Evolutionary conservation across 805 yeast genomes (phyloP).

Genomic region (Starmerella davenportii): DNA sequence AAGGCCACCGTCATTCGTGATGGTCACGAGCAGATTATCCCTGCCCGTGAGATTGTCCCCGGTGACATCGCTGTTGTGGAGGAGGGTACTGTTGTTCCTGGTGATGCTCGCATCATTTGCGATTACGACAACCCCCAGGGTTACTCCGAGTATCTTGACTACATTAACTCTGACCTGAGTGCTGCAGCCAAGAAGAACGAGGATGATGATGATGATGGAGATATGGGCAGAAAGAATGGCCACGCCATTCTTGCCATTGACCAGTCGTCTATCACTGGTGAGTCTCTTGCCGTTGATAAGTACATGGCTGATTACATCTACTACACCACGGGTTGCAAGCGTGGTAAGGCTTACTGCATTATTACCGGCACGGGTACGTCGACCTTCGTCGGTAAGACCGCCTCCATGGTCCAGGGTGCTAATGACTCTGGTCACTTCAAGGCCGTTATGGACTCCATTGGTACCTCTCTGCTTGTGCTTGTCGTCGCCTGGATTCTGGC

Average conservation of each 20-base stretch:
- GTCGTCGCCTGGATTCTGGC: constrained; percentile 70
- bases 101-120: constrained; percentile 62
- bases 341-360: constrained; percentile 88
- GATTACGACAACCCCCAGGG: constrained; percentile 25
- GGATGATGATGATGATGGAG: constrained; percentile 21
- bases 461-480: constrained; percentile 74
- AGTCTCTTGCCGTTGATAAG: constrained; percentile 90
- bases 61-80: constrained; percentile 86
- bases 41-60: constrained; percentile 76
- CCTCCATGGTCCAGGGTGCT: constrained; percentile 91
- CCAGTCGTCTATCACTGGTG: constrained; percentile 96
- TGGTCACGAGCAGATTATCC: constrained; percentile 58
- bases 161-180: constrained; percentile 23
- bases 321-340: constrained; percentile 90
- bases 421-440: constrained; percentile 95
- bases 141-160: constrained; percentile 24
- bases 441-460: constrained; percentile 93
- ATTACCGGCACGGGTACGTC: constrained; percentile 88
- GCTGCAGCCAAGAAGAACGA: constrained; percentile 17
- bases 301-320: constrained; percentile 74
- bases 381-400: constrained; percentile 95
- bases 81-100: constrained; percentile 85
- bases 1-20: constrained; percentile 72
- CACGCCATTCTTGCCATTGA: constrained; percentile 63
- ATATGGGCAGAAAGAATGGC: constrained; percentile 57